These are phyloP conservation scores for Gastrodia elata DNA, from an alignment of 106 monocot genomes.

Conservation along the genomic window DNA sequence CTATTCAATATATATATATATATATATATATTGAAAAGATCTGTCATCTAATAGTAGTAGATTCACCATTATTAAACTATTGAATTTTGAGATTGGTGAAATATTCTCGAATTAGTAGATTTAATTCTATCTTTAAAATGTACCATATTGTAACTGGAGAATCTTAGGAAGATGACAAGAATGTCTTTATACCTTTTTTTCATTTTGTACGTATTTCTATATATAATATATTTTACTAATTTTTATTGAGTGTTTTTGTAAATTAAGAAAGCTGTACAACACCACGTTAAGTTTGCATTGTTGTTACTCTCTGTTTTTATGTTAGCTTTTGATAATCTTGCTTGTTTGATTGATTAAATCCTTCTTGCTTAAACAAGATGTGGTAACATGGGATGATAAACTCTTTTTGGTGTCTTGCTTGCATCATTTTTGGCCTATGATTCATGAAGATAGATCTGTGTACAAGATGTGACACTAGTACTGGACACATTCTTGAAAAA, in stretches of 20 bases:
- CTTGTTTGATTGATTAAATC: neutral
- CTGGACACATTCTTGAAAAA: no score
- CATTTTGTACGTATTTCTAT: neutral
- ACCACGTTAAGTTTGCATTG: neutral
- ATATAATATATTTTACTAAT: neutral
- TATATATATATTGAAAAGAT: no score
- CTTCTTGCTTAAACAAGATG: neutral
- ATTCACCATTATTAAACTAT: neutral
- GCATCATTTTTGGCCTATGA: no score
- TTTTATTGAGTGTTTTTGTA: neutral
- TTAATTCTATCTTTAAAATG: neutral
- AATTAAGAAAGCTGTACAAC: neutral
- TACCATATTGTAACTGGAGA: neutral
- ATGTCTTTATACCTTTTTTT: neutral
- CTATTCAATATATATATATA: no score
- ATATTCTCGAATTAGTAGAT: neutral
- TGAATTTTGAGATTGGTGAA: neutral
- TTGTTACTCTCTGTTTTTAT: neutral
- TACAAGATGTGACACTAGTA: no score
- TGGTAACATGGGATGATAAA: no score
- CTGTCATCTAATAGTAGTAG: no score
- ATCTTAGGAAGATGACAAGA: neutral
- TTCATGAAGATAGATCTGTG: no score
- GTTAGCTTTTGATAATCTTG: neutral
- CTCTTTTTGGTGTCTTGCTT: no score